Base-by-base conservation (phyloP, 1,284 basidiomycete genomes). In the Ganoderma sinense region DNA sequence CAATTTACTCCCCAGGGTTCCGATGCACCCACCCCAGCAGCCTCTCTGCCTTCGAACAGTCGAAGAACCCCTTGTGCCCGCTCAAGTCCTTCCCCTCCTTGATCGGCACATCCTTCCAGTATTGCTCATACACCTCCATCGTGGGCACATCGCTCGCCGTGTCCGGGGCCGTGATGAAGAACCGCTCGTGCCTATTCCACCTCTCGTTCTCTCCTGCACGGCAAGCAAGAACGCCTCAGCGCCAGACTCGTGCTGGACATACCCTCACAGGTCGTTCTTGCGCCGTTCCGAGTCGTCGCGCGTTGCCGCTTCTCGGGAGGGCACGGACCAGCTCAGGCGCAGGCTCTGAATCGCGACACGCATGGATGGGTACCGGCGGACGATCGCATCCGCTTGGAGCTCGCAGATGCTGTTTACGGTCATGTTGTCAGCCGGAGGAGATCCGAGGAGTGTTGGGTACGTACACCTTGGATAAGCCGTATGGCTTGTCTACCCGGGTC, bases 401-500 rank as follows among this genome's bases (percentile, higher is more conserved):
- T 94, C 92, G 67, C 84, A 84, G 55, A 91, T 88, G 51, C 91
- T 93, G 76, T 20, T 43, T 26, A 65, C 20, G 60, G 41, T 26
- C 16, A 8, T 20, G 18, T 39, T 6, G 33, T 66, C 14, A 64
- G 31, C 40, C 7, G 36, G 36, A 4, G 4, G 23, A 40, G 45
- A 39, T 39, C 26, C 4, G 23, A 58, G 14, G 31, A 11, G 26
- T 53, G 31, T 2, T n/a, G 45, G n/a, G n/a, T 6, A 63, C 85
- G 74, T 77, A 93, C 91, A 91, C 71, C 84, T 94, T 94, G 66
- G 90, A 92, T 29, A 93, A 82, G 2, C 91, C 91, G 74, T 94
- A 94, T 0, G 91, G 91, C 75, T 94, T 92, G 74, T 94, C 91
- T 2, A 92, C 90, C 48, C 86, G 82, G 69, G 86, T 87, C 1